Evolutionary conservation across 2,329 filamentous ascomycete species (phyloP), one percentile per base, ranked within the genome.

Genomic region (Aspergillus cejpii): DNA sequence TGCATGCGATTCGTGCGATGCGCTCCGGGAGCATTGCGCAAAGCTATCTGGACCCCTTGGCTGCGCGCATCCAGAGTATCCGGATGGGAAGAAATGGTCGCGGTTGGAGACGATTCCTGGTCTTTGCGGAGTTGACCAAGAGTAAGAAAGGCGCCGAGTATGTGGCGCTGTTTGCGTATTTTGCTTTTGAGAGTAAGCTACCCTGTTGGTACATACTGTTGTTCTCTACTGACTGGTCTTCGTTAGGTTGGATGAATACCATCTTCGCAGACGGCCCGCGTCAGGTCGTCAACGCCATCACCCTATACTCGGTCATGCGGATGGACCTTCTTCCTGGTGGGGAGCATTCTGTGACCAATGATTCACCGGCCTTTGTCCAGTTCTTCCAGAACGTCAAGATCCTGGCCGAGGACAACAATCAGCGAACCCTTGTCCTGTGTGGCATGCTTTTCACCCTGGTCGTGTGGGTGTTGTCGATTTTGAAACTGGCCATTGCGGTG

Each of bases 391-490:
- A 96, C 59, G 75, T 97, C 53, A 77, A 80, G 55, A 70, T 77
- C 7, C 76, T 97, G 26, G 85, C 86, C 23, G 74, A 83, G 12
- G 73, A 83, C 26, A 84, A 94, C 64, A 82, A 80, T 50, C 80
- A 83, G 52, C 87, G 95, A 65, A 87, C 86, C 1, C 70, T 92
- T 48, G 85, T 96, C 55, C 75, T 97, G 41, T 86, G 83, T 29
- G 84, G 87, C 66, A 97, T 97, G 92, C 71, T 89, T 51, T 97
- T 95, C 69, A 96, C 91, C 3, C 66, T 95, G 17, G 64, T 96
- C 43, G 80, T 97, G 55, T 97, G 91, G 91, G 75, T 89, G 11
- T 82, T 97, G 56, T 85, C 85, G 0, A 78, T 85, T 5, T 62
- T 97, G 43, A 76, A 72, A 45, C 74, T 97, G 40, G 70, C 91